Conservation (phyloP, 1,139 yeast genomes). For the Entelexis sorbosivorans region DNA sequence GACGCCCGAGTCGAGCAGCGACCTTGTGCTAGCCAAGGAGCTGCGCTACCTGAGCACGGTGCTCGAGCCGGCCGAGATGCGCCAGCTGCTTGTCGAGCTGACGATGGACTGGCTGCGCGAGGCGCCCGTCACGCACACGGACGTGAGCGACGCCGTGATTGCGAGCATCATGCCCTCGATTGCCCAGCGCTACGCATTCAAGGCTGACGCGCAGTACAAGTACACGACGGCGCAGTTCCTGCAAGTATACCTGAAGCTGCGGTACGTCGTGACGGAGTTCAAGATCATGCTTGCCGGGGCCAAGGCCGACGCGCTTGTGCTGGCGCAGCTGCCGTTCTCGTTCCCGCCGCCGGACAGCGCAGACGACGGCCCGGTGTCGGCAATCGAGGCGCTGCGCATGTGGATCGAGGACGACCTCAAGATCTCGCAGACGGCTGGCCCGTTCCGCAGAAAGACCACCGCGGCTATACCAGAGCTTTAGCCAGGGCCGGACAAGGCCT, state of each 20-base stretch:
- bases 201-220: slow-evolving; percentile 23
- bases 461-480: too few relatives aligned
- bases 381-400: slow-evolving; percentile 16
- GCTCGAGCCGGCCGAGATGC: slow-evolving; percentile 21
- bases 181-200: slow-evolving; percentile 19
- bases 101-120: slow-evolving; percentile 15
- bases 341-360: background rate
- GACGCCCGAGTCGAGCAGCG: slow-evolving; percentile 8
- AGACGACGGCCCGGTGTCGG: slow-evolving; percentile 17
- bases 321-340: slow-evolving; percentile 10
- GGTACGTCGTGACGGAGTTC: slow-evolving; percentile 21
- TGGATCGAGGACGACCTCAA: slow-evolving; percentile 1
- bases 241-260: slow-evolving; percentile 21
- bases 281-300: slow-evolving; percentile 20
- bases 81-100: slow-evolving; percentile 18
- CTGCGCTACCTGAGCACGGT: slow-evolving; percentile 21
- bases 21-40: slow-evolving; percentile 16
- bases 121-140: slow-evolving; percentile 21
- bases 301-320: slow-evolving; percentile 18
- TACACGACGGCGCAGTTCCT: slow-evolving; percentile 23
- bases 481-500: too few relatives aligned
- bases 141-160: slow-evolving; percentile 22
- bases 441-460: background rate
- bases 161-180: slow-evolving; percentile 21
- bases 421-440: background rate